Base-by-base conservation (phyloP, 2,329 filamentous ascomycete genomes). In the Fusarium neocosmosporiellum region DNA sequence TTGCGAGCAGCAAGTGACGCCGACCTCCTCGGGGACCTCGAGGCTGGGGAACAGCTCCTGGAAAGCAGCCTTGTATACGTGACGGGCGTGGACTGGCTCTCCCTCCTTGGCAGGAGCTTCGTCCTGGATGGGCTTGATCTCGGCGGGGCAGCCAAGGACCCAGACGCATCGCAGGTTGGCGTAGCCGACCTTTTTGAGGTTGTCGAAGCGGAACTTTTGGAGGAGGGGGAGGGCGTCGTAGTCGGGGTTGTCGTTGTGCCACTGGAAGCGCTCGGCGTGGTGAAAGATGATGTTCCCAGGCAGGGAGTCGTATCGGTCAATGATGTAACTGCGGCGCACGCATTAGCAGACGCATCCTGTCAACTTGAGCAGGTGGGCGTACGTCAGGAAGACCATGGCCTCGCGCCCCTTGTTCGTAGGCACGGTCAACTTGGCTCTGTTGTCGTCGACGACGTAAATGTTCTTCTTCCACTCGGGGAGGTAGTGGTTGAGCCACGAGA, bases 1-100 rank as follows among this genome's bases (percentile, higher is more conserved):
- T 78, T 92, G 90, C 20, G 89, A 89, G 79, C 90, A 92, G 77
- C 90, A 92, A n/a, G 88, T 84, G 6, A 87, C 86, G 3, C 85
- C 88, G 10, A 91, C 84, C 13, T 84, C 75, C 1, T 82, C 78
- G 0, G 89, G 88, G 5, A 89, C 82, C n/a, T 79, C 76, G 5
- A 83, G 69, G 14, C 77, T 80, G 3, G 82, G 84, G 34, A 86
- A 79, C 1, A 87, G 76, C 68, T 86, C 79, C 65, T 81, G 72
- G 68, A 86, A 87, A 7, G 84, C 82, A 36, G 75, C 71, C 73
- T 82, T 83, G 75, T 84, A 85, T 36, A 85, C 76, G 54, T 82
- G 79, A 65, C 84, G 83, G n/a, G 83, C 80, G 63, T 84, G 84
- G 9, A 81, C 67, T 31, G 78, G 78, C 63, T 80, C 79, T 46